Percentiles rank a stretch among this genome's conserved stretches.
These are phyloP conservation scores for Lentinula novae-zelandiae DNA, from an alignment of 1,284 basidiomycete species.

Conservation along the genomic window DNA sequence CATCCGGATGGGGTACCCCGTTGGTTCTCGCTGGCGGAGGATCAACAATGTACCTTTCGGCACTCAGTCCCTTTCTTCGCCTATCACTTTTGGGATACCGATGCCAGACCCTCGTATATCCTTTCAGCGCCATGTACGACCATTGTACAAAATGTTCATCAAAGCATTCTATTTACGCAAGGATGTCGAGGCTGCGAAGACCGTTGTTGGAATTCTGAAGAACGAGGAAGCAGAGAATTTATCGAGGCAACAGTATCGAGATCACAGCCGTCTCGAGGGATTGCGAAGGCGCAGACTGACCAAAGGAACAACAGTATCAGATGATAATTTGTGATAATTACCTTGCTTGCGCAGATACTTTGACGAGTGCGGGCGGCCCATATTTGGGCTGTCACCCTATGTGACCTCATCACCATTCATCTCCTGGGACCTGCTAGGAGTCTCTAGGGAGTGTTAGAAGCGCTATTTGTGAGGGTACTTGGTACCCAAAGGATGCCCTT, in stretches of 20 bases:
- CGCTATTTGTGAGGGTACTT: no score
- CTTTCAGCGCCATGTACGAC: conserved; percentile 53
- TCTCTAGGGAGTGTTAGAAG: no score
- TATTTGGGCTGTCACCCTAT: no score
- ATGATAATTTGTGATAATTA: no score
- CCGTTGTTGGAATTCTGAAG: conserved; percentile 53
- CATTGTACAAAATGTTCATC: conserved; percentile 69
- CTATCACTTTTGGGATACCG: conserved; percentile 27
- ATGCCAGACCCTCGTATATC: conserved; percentile 29
- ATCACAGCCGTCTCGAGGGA: background rate
- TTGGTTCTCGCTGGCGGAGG: conserved; percentile 24
- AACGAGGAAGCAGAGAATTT: conserved; percentile 28
- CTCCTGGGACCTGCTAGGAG: no score
- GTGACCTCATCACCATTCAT: no score
- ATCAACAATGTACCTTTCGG: conserved; percentile 40
- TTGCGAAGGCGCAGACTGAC: background rate
- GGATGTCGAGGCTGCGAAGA: conserved; percentile 49
- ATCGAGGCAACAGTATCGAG: background rate
- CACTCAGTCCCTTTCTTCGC: conserved; percentile 23
- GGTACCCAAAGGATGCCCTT: no score
- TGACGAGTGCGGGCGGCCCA: no score
- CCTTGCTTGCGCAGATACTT: no score
- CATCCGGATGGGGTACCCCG: conserved; percentile 53
- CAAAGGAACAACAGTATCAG: background rate
- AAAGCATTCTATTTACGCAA: conserved; percentile 53